Conservation (phyloP, 2,329 filamentous ascomycete species). For the Cladosporium sp. region DNA sequence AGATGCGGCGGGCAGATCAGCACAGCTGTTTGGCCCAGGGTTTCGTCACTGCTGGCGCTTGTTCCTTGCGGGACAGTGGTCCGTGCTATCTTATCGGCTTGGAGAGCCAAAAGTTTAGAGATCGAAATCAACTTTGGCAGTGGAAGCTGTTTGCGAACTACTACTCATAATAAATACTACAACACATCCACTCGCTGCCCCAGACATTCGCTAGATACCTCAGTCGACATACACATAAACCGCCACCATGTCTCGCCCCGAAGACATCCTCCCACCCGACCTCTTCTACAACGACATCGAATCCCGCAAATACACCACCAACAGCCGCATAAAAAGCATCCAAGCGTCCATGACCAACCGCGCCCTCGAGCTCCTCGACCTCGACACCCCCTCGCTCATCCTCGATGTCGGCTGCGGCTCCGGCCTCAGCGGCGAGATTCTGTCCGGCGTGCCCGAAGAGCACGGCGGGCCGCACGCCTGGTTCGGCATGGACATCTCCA, state of each 20-base stretch:
- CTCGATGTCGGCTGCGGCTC: conserved; percentile 96
- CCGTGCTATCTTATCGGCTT: conserved; percentile 2
- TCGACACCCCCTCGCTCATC: conserved; percentile 73
- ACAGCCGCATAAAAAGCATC: conserved; percentile 89
- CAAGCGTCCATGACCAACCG: conserved; percentile 92
- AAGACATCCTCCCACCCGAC: conserved; percentile 90
- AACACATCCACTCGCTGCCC: neutral
- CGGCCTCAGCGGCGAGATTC: conserved; percentile 90
- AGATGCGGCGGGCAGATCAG: neutral
- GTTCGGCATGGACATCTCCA: conserved; percentile 95
- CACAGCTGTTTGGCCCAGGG: neutral
- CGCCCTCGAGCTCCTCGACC: conserved; percentile 83
- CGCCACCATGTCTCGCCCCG: conserved; percentile 83
- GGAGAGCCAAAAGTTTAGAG: conserved; percentile 6
- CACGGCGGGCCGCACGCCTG: conserved; percentile 84
- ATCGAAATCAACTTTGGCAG: neutral
- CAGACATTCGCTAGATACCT: too few species aligned
- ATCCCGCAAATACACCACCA: conserved; percentile 95
- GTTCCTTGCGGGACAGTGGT: neutral
- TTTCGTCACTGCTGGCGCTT: neutral
- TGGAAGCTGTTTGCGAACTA: too few species aligned
- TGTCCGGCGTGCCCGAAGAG: conserved; percentile 62
- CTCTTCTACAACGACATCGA: conserved; percentile 96
- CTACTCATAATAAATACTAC: neutral
- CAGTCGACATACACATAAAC: neutral